Evolutionary conservation across 371 early-diverging fungal genomes (phyloP).

Genomic region (Chytridiales sp.): DNA sequence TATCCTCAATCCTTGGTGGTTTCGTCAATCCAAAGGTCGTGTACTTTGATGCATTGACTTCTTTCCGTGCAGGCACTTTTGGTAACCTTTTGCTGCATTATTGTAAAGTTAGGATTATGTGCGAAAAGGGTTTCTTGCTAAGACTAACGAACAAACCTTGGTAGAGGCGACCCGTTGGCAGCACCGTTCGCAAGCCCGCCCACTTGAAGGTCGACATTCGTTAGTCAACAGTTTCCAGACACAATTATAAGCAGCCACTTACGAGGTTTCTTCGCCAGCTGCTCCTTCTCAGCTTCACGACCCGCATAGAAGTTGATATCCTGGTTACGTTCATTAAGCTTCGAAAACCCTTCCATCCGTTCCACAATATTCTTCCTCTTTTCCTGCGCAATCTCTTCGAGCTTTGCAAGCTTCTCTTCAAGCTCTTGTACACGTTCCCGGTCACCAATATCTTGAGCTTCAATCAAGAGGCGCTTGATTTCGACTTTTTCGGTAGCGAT

Average conservation of each 20-base stretch:
- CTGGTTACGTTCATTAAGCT: conserved; percentile 15
- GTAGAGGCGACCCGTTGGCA: no score
- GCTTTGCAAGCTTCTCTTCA: conserved; percentile 6
- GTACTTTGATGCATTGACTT: no score
- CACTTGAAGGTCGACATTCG: no score
- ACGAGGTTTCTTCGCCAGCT: no score
- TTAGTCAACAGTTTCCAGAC: no score
- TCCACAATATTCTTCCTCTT: background rate
- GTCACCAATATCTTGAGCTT: conserved; percentile 14
- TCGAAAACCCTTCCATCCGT: conserved; percentile 9
- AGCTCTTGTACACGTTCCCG: background rate
- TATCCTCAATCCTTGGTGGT: background rate
- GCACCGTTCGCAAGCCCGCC: background rate
- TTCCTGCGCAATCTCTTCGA: conserved; percentile 21
- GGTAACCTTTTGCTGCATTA: no score
- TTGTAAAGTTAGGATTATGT: background rate
- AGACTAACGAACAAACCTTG: no score
- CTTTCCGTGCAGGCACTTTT: background rate
- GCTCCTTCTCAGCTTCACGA: conserved; percentile 11
- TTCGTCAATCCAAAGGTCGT: background rate
- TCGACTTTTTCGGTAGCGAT: conserved; percentile 20
- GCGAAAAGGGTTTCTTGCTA: background rate
- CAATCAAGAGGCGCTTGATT: conserved; percentile 11
- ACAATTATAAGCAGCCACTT: no score
- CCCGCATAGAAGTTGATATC: conserved; percentile 4